Conservation (phyloP, 805 yeast species). For the Zygotorulaspora chibaensis region DNA sequence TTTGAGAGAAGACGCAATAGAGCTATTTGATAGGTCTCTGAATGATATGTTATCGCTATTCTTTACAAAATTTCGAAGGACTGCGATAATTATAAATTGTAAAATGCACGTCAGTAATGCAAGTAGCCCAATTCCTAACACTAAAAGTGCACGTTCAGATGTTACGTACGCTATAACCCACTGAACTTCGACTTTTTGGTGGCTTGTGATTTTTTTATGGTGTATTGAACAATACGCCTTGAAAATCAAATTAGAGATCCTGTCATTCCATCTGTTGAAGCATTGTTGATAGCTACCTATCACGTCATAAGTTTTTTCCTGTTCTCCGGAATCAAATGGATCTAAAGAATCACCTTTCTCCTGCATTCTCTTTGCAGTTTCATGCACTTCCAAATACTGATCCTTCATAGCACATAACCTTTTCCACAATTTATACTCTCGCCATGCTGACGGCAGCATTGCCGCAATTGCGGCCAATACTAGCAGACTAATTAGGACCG, state of each 20-base stretch:
- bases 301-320: conserved; percentile 13
- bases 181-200: conserved; percentile 22
- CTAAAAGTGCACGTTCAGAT: conserved; percentile 47
- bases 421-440: conserved; percentile 48
- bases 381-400: conserved; percentile 15
- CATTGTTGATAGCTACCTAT: conserved; percentile 21
- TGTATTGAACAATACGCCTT: neutral
- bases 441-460: conserved; percentile 42
- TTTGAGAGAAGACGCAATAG: conserved; percentile 22
- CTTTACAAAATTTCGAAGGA: conserved; percentile 10
- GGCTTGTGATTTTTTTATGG: neutral
- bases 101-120: conserved; percentile 53
- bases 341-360: conserved; percentile 3
- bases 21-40: neutral
- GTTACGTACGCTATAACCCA: conserved; percentile 44
- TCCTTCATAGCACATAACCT: conserved; percentile 37
- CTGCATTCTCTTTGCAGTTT: neutral
- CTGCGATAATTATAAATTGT: conserved; percentile 48
- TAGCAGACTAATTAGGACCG: conserved; percentile 39
- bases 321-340: conserved; percentile 2
- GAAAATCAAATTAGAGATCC: conserved; percentile 6
- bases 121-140: conserved; percentile 50
- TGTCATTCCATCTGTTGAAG: conserved; percentile 22
- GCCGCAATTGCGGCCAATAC: conserved; percentile 40
- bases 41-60: conserved; percentile 2